These are phyloP conservation scores for Backusella sp. DNA, from an alignment of 192 early-diverging fungal species.

Conservation along the genomic window DNA sequence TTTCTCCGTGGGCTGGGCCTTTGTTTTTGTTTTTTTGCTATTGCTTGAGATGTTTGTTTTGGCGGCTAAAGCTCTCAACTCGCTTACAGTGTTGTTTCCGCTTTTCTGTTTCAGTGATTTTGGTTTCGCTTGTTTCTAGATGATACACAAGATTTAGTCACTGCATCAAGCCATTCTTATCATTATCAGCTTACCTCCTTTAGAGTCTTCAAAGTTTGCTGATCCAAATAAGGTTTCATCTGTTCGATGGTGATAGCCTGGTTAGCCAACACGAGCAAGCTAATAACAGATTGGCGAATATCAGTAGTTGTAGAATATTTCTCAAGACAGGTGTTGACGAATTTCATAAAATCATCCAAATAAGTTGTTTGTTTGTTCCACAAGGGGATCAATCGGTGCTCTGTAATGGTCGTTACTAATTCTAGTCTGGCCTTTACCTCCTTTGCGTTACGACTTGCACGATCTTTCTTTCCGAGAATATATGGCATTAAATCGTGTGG, in stretches of 20 bases:
- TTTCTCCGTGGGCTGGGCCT: slow-evolving; percentile 21
- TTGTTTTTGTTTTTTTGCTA: neutral
- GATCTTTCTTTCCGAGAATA: slow-evolving; percentile 18
- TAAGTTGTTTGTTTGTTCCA: neutral
- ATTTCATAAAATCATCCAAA: slow-evolving; percentile 11
- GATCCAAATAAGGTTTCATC: neutral
- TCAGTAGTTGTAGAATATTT: slow-evolving; percentile 6
- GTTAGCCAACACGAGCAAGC: neutral
- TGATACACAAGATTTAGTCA: neutral
- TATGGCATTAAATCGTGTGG: neutral
- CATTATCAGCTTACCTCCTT: neutral
- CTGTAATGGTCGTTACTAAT: neutral
- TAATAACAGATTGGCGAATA: neutral
- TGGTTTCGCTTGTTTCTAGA: neutral
- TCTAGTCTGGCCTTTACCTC: slow-evolving; percentile 24
- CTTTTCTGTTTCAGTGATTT: slow-evolving; percentile 8
- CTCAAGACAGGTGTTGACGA: slow-evolving; percentile 1
- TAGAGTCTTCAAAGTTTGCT: neutral
- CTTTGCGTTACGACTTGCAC: slow-evolving; percentile 23
- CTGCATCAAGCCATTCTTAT: neutral
- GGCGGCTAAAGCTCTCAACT: slow-evolving; percentile 18
- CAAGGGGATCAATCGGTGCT: neutral
- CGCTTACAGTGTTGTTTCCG: neutral
- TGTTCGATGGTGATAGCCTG: neutral
- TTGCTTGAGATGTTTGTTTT: slow-evolving; percentile 14